A percentile compares a stretch with the other conserved stretches of the same genome.
Conservation (phyloP, 2,329 filamentous ascomycete genomes). For the Diaporthe velutina region DNA sequence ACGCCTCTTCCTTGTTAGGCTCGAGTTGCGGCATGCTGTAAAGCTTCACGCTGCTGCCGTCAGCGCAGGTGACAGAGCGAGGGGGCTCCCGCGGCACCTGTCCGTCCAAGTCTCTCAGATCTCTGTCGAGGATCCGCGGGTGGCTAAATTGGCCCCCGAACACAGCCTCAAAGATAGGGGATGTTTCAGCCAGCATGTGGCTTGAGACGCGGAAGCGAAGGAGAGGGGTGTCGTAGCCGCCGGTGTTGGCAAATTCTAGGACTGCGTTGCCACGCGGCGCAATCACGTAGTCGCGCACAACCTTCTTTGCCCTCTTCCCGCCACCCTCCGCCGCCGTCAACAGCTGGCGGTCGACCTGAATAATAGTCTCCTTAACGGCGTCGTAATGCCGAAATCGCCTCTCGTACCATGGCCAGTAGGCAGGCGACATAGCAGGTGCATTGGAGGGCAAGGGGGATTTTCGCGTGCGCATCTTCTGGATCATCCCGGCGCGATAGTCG, state of each 20-base stretch:
- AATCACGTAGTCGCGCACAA: conserved; percentile 58
- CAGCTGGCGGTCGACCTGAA: conserved; percentile 55
- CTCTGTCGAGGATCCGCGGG: conserved; percentile 38
- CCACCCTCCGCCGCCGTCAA: conserved; percentile 57
- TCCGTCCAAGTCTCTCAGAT: conserved; percentile 50
- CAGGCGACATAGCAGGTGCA: conserved; percentile 36
- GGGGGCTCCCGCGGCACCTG: conserved; percentile 52
- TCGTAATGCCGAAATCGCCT: conserved; percentile 63
- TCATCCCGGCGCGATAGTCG: conserved; percentile 55
- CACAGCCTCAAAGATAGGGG: conserved; percentile 64
- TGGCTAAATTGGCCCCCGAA: conserved; percentile 48
- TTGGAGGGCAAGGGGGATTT: not conserved
- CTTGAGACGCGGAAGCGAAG: conserved; percentile 66
- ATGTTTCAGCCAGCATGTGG: conserved; percentile 62
- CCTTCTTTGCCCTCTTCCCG: conserved; percentile 49
- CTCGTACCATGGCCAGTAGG: conserved; percentile 58
- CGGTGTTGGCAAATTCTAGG: conserved; percentile 63
- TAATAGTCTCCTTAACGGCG: conserved; percentile 56
- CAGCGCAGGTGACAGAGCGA: conserved; percentile 53
- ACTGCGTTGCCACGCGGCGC: conserved; percentile 61
- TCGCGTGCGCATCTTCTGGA: conserved; percentile 42
- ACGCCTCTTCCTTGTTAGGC: conserved; percentile 54
- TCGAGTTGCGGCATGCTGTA: conserved; percentile 68
- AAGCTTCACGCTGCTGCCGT: conserved; percentile 59
- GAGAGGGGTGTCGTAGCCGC: conserved; percentile 52